Conservation (phyloP, 495 filamentous ascomycete species). For the Penicillium coffeae region DNA sequence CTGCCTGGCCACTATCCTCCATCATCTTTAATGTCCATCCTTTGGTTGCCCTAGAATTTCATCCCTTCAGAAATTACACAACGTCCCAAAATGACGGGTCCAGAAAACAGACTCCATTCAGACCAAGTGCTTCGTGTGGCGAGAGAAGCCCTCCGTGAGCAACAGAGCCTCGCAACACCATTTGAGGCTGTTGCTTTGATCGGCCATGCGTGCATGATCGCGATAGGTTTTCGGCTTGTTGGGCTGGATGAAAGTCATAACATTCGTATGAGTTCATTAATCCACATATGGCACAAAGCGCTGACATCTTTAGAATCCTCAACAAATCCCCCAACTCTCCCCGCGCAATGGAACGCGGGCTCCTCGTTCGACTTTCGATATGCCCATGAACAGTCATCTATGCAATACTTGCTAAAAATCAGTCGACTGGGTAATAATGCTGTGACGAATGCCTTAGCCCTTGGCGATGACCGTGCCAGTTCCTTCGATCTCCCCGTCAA, state of each 20-base stretch:
- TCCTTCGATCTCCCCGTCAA: slow-evolving; percentile 69
- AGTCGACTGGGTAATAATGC: slow-evolving; percentile 79
- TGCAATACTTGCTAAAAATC: slow-evolving; percentile 77
- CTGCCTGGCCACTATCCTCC: not conserved
- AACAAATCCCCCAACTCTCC: slow-evolving; percentile 57
- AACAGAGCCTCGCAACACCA: slow-evolving; percentile 61
- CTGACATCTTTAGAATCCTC: slow-evolving; percentile 36
- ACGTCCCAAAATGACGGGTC: slow-evolving; percentile 20
- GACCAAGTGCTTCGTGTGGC: slow-evolving; percentile 35
- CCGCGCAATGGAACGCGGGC: slow-evolving; percentile 71
- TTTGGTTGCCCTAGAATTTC: not conserved
- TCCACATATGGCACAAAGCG: not conserved
- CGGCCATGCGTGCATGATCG: slow-evolving; percentile 76
- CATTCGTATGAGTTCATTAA: slow-evolving; percentile 44
- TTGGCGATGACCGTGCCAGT: slow-evolving; percentile 76
- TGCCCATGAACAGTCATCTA: slow-evolving; percentile 80
- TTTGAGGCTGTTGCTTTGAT: slow-evolving; percentile 86
- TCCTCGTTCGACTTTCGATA: slow-evolving; percentile 78
- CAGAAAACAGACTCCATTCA: slow-evolving; percentile 17
- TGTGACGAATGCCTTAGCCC: slow-evolving; percentile 71
- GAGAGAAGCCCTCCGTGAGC: slow-evolving; percentile 26
- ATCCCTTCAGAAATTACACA: not conserved
- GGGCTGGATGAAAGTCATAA: slow-evolving; percentile 79
- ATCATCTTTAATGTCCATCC: not conserved
- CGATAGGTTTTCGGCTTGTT: slow-evolving; percentile 75